Base-by-base conservation (phyloP, 805 yeast species). In the Ogataea allantospora region DNA sequence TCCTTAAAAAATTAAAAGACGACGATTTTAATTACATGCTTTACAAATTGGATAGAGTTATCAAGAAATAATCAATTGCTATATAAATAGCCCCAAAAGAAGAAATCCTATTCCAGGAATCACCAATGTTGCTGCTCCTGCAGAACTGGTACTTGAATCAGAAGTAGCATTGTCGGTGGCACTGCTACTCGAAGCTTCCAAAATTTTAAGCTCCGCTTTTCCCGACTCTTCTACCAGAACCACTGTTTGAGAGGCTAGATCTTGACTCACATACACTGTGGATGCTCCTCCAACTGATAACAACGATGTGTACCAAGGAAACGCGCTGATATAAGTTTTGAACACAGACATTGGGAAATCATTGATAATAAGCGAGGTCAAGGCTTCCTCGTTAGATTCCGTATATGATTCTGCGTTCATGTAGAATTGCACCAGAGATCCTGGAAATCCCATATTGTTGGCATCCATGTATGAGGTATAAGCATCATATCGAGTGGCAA, bases 401-500 rank as follows among this genome's bases (percentile, higher is more conserved):
- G 45, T 39, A 7, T 35, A 42, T 11, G 57, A 32, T 11, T 54
- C 34, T 8, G 53, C 39, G 7, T 31, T 30, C 23, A 39, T 7
- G 30, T 56, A 54, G 34, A 62, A 65, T 17, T 60, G 57, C 27
- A 63, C 20, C n/a, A 65, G 17, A 14, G 36, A 35, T 7, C 48
- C 40, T 6, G 68, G 68, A 19, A 60, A 48, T 1, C 34, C 42
- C 51, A 60, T 48, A 6, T 48, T 37, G 15, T 57, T 48, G 9
- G 39, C 45, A 4, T 31, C 47, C 69, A 68, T 61, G 23, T 62
- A 65, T 1, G 67, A 59, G 1, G 63, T 58, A 36, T 67, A 68
- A 1, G 43, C 30, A 11, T 40, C 42, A 27, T 54, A 50, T n/a
- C 57, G 50, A 1, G 40, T 22, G 5, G 50, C 49, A 33, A 65